Conservation (phyloP, 2,329 filamentous ascomycete species). For the Alternaria sp. region DNA sequence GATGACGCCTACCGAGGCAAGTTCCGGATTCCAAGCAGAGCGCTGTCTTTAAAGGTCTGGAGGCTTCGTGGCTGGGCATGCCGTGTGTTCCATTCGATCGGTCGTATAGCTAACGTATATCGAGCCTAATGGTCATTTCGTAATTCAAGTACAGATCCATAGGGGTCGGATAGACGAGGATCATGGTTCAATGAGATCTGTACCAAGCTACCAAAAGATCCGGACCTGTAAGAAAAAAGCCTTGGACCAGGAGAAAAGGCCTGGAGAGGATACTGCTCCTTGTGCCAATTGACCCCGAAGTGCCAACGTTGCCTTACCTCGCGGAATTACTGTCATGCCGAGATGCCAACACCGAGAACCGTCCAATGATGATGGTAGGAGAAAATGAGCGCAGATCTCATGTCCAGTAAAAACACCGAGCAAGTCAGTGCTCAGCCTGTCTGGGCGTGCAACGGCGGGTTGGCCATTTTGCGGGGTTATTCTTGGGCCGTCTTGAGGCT, state of each 20-base stretch:
- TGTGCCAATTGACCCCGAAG: not conserved
- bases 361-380: not conserved
- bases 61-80: not conserved
- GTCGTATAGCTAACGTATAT: not conserved
- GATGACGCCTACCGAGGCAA: conserved; percentile 8
- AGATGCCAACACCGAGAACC: not conserved
- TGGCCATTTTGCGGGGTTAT: conserved; percentile 29
- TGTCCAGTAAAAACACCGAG: conserved; percentile 6
- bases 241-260: conserved; percentile 1
- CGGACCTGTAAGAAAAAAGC: not conserved
- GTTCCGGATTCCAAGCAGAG: not conserved
- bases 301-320: not conserved
- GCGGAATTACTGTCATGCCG: conserved; percentile 6
- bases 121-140: not conserved
- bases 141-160: not conserved
- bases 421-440: conserved; percentile 7
- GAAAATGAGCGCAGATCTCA: not conserved
- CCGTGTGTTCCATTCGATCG: not conserved
- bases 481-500: conserved; percentile 14
- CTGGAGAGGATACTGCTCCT: conserved; percentile 2
- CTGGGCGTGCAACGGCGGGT: conserved; percentile 9
- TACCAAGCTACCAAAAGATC: conserved; percentile 6
- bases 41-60: conserved; percentile 16
- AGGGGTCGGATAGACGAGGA: not conserved
- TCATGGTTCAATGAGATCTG: not conserved